These are phyloP conservation scores for Monosporascus cannonballus DNA, from an alignment of 2,329 filamentous ascomycete species.

Conservation along the genomic window DNA sequence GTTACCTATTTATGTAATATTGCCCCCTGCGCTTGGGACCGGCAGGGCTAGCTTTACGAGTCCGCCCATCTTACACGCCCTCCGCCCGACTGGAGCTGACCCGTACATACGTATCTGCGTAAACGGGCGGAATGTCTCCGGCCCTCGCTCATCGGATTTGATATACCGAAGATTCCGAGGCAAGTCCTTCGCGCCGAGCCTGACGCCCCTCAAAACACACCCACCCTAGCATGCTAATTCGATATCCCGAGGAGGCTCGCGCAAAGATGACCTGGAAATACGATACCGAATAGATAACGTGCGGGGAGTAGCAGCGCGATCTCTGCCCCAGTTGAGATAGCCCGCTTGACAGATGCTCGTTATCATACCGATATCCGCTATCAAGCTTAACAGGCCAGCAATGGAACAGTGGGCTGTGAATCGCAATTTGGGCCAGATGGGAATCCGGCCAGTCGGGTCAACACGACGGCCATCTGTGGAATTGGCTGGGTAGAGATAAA, in stretches of 20 bases:
- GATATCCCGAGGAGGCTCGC: not conserved
- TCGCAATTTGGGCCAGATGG: not conserved
- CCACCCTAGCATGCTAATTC: too few relatives aligned
- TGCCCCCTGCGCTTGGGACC: not conserved
- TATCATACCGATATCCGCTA: too few relatives aligned
- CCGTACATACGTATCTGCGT: too few relatives aligned
- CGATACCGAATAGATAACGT: not conserved
- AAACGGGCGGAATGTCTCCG: not conserved
- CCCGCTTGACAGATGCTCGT: too few relatives aligned
- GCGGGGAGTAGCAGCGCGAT: not conserved
- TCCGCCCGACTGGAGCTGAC: too few relatives aligned
- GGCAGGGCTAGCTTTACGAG: not conserved
- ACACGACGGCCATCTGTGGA: not conserved
- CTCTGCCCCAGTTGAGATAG: not conserved
- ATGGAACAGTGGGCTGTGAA: too few relatives aligned
- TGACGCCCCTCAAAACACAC: too few relatives aligned
- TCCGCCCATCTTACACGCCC: too few relatives aligned
- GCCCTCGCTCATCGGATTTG: not conserved
- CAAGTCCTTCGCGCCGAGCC: not conserved
- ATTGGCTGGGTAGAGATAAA: not conserved
- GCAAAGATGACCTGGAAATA: not conserved
- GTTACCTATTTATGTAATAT: not conserved
- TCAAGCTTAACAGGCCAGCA: too few relatives aligned
- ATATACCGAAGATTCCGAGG: not conserved
- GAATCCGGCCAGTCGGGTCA: not conserved